A percentile compares a stretch with the other conserved stretches of the same genome.
phyloP scores from a whole-genome alignment of 169 alveolate species.

The Plasmodium sp. region DNA sequence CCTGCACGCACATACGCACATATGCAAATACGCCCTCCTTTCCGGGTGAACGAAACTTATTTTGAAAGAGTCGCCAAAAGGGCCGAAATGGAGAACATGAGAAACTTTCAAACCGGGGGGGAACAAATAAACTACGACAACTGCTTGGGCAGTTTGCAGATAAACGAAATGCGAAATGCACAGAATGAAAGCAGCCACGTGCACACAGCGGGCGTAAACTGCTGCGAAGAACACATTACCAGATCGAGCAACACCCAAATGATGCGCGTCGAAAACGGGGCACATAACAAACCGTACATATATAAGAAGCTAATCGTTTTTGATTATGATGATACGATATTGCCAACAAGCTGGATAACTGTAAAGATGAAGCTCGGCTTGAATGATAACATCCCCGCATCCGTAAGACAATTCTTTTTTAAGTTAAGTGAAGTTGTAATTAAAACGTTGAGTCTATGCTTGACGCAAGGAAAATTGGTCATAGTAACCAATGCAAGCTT shows the following conservation, averaged over 20 bases:
- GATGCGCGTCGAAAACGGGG: not conserved
- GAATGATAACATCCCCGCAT: constrained; percentile 75
- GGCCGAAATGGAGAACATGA: constrained; percentile 27
- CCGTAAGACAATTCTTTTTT: constrained; percentile 75
- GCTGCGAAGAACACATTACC: not conserved
- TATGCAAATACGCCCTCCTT: not conserved
- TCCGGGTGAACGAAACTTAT: not conserved
- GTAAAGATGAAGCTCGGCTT: constrained; percentile 75
- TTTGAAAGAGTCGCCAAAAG: not conserved
- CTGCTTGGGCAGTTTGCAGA: not conserved
- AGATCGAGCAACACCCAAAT: not conserved
- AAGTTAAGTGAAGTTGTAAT: constrained; percentile 81
- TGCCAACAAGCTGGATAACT: constrained; percentile 88
- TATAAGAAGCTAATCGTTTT: constrained; percentile 83
- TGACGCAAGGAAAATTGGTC: constrained; percentile 80
- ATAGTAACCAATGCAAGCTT: constrained; percentile 91
- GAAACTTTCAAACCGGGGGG: constrained; percentile 1
- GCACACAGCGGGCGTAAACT: not conserved
- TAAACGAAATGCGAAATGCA: not conserved
- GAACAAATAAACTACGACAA: not conserved
- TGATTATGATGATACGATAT: constrained; percentile 91
- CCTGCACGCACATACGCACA: not conserved
- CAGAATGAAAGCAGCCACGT: constrained; percentile 1
- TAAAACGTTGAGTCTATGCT: constrained; percentile 81
- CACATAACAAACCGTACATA: constrained; percentile 24